Evolutionary conservation across 805 yeast genomes (phyloP).

Genomic region (Myxozyma vanderwaltii): DNA sequence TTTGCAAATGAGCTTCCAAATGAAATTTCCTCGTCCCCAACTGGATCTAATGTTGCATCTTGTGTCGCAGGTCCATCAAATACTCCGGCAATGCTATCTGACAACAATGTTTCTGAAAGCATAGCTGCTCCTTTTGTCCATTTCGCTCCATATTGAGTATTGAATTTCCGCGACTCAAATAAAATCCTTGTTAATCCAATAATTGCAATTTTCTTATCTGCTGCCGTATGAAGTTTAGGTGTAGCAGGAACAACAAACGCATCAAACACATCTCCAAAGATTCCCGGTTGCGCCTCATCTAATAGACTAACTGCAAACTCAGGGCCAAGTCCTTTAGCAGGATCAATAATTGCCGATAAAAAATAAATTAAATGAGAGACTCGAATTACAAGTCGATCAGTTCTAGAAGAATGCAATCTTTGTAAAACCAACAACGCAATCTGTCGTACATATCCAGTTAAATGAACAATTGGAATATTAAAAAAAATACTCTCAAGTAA

Average conservation of each 20-base stretch:
- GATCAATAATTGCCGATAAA: conserved; percentile 48
- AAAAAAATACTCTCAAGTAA: conserved; percentile 69
- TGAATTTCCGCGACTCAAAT: conserved; percentile 43
- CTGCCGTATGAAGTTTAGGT: conserved; percentile 44
- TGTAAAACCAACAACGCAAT: conserved; percentile 76
- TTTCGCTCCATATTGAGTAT: conserved; percentile 49
- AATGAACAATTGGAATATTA: conserved; percentile 52
- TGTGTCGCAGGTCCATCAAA: conserved; percentile 34
- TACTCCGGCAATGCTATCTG: conserved; percentile 27
- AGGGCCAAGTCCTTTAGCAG: conserved; percentile 45
- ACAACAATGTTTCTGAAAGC: conserved; percentile 11
- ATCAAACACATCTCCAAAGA: conserved; percentile 42
- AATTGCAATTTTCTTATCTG: conserved; percentile 52
- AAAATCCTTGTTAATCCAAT: conserved; percentile 54
- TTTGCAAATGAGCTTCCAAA: conserved; percentile 87
- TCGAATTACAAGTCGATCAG: conserved; percentile 76
- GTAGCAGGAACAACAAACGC: conserved; percentile 43
- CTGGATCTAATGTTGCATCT: conserved; percentile 42
- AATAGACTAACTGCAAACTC: conserved; percentile 64
- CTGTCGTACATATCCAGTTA: conserved; percentile 64
- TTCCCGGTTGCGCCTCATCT: conserved; percentile 67
- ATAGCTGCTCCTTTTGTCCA: conserved; percentile 39
- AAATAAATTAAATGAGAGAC: conserved; percentile 65
- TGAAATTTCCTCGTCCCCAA: conserved; percentile 58
- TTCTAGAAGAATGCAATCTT: conserved; percentile 75